A percentile compares a stretch with the other conserved stretches of the same genome.
These are phyloP conservation scores for Phaeosphaeria sp. DNA, from an alignment of 2,329 filamentous ascomycete genomes.

Conservation along the genomic window DNA sequence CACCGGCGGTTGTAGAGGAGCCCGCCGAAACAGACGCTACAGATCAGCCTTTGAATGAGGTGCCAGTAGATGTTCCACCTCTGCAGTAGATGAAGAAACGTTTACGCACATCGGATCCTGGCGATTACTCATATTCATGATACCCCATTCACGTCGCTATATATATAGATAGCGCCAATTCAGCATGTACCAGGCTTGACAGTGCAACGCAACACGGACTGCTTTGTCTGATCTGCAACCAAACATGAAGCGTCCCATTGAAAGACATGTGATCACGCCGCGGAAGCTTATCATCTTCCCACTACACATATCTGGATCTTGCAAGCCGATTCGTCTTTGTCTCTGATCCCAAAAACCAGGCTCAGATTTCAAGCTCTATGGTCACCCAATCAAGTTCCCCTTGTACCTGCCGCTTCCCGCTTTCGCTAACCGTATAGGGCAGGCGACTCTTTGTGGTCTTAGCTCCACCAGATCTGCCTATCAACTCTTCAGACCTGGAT, in stretches of 20 bases:
- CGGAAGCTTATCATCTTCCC: background rate
- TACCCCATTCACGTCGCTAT: conserved; percentile 21
- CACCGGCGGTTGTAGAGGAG: conserved; percentile 25
- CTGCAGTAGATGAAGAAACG: conserved; percentile 15
- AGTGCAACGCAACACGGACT: background rate
- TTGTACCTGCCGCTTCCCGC: background rate
- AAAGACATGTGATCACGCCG: background rate
- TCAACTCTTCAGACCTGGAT: conserved; percentile 12
- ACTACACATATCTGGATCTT: background rate
- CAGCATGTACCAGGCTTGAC: background rate
- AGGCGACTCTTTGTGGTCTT: conserved; percentile 22
- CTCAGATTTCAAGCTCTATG: background rate
- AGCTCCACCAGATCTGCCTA: conserved; percentile 25
- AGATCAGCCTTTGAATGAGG: background rate
- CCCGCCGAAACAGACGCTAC: conserved; percentile 8
- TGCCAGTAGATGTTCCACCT: conserved; percentile 4
- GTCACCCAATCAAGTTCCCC: background rate
- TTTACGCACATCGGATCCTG: conserved; percentile 25
- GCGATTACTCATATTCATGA: conserved; percentile 30
- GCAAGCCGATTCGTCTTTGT: background rate
- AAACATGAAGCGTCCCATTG: background rate
- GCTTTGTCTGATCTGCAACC: background rate
- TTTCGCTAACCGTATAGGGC: conserved; percentile 3
- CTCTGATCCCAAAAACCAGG: conserved; percentile 4
- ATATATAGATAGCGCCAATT: background rate